A percentile compares a stretch with the other conserved stretches of the same genome.
Conservation (phyloP, 192 early-diverging fungal species). For the Umbelopsis vinacea region DNA sequence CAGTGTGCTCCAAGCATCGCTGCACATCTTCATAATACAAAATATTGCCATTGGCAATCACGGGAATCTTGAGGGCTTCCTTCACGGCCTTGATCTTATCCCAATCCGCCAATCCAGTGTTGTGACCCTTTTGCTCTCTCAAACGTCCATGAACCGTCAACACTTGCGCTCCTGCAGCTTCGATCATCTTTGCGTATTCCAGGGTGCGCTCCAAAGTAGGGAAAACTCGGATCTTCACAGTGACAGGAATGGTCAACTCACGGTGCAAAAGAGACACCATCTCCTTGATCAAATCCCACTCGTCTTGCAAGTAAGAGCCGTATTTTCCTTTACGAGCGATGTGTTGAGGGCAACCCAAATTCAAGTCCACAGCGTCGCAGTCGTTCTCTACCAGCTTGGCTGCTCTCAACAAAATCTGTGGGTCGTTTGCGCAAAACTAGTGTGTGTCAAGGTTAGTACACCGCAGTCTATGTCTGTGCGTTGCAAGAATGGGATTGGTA, state of each 20-base stretch:
- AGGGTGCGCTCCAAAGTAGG: conserved; percentile 90
- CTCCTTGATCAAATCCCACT: conserved; percentile 80
- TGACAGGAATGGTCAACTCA: conserved; percentile 86
- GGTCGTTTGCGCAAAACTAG: conserved; percentile 98
- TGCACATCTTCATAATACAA: conserved; percentile 90
- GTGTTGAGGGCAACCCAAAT: conserved; percentile 95
- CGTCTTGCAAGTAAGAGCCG: conserved; percentile 93
- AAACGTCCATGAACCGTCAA: conserved; percentile 94
- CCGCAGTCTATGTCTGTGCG: not conserved
- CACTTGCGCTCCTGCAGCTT: conserved; percentile 88
- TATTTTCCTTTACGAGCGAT: conserved; percentile 93
- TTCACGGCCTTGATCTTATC: conserved; percentile 86
- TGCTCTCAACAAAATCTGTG: conserved; percentile 78
- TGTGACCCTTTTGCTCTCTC: conserved; percentile 96
- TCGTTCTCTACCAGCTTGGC: conserved; percentile 79
- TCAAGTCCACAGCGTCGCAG: conserved; percentile 95
- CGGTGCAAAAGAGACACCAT: conserved; percentile 78
- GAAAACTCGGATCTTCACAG: conserved; percentile 94
- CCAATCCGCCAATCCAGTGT: conserved; percentile 97
- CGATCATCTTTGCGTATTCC: conserved; percentile 95
- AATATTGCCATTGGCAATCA: conserved; percentile 99
- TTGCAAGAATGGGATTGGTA: conserved; percentile 25
- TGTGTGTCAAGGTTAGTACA: conserved; percentile 2
- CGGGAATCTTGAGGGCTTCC: conserved; percentile 84
- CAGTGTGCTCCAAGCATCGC: conserved; percentile 81